Percentiles rank a stretch among this genome's conserved stretches.
Evolutionary conservation across 495 filamentous ascomycete species (phyloP).

Genomic region (Penicillium pulvis): DNA sequence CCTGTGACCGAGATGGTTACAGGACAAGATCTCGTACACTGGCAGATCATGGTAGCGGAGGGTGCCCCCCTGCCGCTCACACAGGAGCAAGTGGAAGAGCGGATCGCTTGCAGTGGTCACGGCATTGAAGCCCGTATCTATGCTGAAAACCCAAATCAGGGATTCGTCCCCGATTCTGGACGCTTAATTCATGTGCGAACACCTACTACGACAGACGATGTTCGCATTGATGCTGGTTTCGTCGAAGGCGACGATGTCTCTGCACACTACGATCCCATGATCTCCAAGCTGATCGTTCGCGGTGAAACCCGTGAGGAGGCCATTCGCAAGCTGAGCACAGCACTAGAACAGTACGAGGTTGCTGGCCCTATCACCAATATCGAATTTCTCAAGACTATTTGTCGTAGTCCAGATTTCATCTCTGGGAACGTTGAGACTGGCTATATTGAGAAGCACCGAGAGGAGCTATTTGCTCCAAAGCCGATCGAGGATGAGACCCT

Average conservation of each 20-base stretch:
- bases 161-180: conserved; percentile 95
- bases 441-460: conserved; percentile 85
- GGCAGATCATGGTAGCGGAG: conserved; percentile 93
- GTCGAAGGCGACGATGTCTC: conserved; percentile 88
- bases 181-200: conserved; percentile 78
- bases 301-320: conserved; percentile 77
- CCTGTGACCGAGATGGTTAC: conserved; percentile 98
- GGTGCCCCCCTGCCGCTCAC: conserved; percentile 83
- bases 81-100: conserved; percentile 76
- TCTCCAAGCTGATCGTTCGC: conserved; percentile 94
- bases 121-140: conserved; percentile 97
- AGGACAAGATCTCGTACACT: conserved; percentile 90
- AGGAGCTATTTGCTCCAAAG: conserved; percentile 66
- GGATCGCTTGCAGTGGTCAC: conserved; percentile 75
- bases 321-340: conserved; percentile 78
- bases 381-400: conserved; percentile 89
- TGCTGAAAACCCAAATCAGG: conserved; percentile 86
- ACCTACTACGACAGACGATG: conserved; percentile 65
- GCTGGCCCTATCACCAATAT: conserved; percentile 94
- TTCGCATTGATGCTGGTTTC: conserved; percentile 93
- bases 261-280: conserved; percentile 98
- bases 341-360: conserved; percentile 87
- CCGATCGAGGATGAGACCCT: conserved; percentile 64
- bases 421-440: conserved; percentile 91
- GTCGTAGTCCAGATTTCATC: conserved; percentile 77